phyloP scores from a whole-genome alignment of 306 rosid genomes.

The Prunus salicina region DNA sequence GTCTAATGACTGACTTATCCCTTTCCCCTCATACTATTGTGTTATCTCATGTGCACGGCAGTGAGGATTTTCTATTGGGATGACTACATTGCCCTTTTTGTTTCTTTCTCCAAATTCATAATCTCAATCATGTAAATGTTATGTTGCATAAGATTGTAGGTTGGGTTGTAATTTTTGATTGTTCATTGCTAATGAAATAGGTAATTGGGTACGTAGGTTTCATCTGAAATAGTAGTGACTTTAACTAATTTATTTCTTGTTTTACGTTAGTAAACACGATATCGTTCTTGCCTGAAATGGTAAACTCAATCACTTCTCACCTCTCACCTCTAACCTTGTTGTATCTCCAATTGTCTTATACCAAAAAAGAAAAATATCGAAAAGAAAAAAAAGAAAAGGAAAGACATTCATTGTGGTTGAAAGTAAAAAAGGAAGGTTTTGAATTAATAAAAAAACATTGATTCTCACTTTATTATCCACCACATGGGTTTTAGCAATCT shows the following conservation, averaged over 20 bases:
- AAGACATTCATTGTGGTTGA: background rate
- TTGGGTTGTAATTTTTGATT: too few species aligned
- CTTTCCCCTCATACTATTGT: background rate
- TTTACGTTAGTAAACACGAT: background rate
- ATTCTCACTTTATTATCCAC: background rate
- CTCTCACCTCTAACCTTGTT: background rate
- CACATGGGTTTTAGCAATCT: background rate
- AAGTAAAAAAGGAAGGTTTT: background rate
- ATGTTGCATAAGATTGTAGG: background rate
- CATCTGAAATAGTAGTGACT: background rate
- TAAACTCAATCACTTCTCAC: background rate
- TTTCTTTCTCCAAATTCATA: background rate
- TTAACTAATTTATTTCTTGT: background rate
- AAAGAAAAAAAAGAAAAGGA: background rate
- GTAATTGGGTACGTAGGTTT: too few species aligned
- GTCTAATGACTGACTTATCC: conserved; percentile 24
- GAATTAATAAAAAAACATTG: background rate
- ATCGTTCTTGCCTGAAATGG: background rate
- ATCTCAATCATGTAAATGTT: too few species aligned
- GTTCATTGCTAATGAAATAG: too few species aligned
- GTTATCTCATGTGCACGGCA: background rate
- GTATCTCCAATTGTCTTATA: background rate
- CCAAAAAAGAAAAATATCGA: background rate
- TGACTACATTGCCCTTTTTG: conserved; percentile 24
- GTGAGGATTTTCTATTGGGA: background rate